Evolutionary conservation across 805 yeast species (phyloP).

Genomic region (Teunomyces gatunensis): DNA sequence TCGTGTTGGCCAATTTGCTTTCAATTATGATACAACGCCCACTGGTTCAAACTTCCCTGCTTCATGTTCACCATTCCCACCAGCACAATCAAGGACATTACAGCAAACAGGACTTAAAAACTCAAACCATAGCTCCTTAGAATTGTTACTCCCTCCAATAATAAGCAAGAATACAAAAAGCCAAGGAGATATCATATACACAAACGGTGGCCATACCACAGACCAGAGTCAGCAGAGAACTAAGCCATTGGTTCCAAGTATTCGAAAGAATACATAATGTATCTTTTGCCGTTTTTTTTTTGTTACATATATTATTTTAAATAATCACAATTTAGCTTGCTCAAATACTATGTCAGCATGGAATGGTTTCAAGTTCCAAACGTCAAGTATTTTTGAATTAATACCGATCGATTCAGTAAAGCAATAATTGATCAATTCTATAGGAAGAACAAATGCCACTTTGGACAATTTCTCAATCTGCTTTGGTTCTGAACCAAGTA

Average conservation of each 20-base stretch:
- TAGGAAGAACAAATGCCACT: slow-evolving; percentile 32
- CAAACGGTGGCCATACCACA: background rate
- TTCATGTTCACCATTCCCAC: slow-evolving; percentile 10
- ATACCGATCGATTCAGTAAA: slow-evolving; percentile 11
- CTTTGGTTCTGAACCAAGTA: slow-evolving; percentile 4
- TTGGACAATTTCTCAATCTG: slow-evolving; percentile 29
- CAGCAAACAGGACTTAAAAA: background rate
- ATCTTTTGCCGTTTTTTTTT: background rate
- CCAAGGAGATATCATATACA: background rate
- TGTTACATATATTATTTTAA: background rate
- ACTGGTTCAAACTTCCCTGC: background rate
- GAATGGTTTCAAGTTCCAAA: slow-evolving; percentile 23
- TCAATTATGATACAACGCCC: background rate
- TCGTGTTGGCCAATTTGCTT: background rate
- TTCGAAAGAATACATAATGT: background rate
- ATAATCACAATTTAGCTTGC: slow-evolving; percentile 16
- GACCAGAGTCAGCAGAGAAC: background rate
- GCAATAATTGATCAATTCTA: slow-evolving; percentile 27
- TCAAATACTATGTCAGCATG: slow-evolving; percentile 20
- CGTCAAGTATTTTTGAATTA: slow-evolving; percentile 13
- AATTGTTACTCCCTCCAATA: background rate
- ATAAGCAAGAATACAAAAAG: background rate
- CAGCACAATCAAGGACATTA: slow-evolving; percentile 9
- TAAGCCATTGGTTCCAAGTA: slow-evolving; percentile 4
- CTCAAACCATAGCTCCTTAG: background rate